Conservation (phyloP, 805 yeast genomes). For the Myxozyma vanderwaltii region DNA sequence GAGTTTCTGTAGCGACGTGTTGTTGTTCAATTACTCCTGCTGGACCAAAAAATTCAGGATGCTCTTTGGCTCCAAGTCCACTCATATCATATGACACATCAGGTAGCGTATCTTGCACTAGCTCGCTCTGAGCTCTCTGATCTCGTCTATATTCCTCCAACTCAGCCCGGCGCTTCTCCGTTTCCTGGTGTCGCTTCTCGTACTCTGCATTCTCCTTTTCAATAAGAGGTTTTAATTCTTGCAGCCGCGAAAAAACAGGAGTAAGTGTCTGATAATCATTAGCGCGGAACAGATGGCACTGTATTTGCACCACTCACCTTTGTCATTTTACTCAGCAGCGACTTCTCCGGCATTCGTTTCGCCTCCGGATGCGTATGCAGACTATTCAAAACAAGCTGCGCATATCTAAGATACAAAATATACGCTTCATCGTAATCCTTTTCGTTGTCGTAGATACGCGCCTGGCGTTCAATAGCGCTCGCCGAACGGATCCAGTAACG, state of each 20-base stretch:
- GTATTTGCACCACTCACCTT: constrained; percentile 17
- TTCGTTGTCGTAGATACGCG: constrained; percentile 50
- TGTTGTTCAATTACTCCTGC: not conserved
- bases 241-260: constrained; percentile 20
- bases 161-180: constrained; percentile 13
- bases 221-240: constrained; percentile 32
- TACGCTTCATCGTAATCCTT: constrained; percentile 55
- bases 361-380: constrained; percentile 53
- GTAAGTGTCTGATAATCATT: constrained; percentile 8
- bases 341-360: constrained; percentile 34
- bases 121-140: no score
- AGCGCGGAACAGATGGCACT: not conserved
- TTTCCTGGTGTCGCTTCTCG: constrained; percentile 4
- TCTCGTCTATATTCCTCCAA: constrained; percentile 8
- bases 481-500: constrained; percentile 60
- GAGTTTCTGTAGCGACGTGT: no score
- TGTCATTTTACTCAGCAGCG: constrained; percentile 11
- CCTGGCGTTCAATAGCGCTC: constrained; percentile 52
- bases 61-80: constrained; percentile 24
- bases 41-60: constrained; percentile 9
- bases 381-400: constrained; percentile 56
- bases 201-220: constrained; percentile 26
- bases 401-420: constrained; percentile 57
- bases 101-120: no score
- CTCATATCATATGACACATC: constrained; percentile 11